Evolutionary conservation across 352 stramenopile genomes (phyloP).

Genomic region (Phytophthora constricta): DNA sequence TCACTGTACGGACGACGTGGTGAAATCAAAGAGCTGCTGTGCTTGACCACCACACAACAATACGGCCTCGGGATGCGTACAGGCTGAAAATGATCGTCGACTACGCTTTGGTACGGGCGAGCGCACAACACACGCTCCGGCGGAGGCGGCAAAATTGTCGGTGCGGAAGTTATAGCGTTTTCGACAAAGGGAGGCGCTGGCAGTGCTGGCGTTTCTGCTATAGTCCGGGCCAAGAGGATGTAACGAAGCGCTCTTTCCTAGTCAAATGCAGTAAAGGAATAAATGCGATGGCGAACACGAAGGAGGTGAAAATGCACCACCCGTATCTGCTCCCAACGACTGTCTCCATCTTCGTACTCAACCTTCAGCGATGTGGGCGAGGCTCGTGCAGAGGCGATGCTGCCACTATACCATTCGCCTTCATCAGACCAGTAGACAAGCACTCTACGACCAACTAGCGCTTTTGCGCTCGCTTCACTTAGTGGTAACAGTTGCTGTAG

Average conservation of each 20-base stretch:
- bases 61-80: slow-evolving; percentile 46
- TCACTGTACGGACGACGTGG: slow-evolving; percentile 32
- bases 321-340: slow-evolving; percentile 50
- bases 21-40: slow-evolving; percentile 46
- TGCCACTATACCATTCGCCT: slow-evolving; percentile 49
- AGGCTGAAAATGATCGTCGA: slow-evolving; percentile 53
- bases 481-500: slow-evolving; percentile 40
- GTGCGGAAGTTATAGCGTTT: neutral
- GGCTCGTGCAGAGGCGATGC: slow-evolving; percentile 19
- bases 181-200: neutral
- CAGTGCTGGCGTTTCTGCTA: neutral
- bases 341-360: slow-evolving; percentile 59
- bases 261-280: neutral
- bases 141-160: slow-evolving; percentile 5
- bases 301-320: too few relatives aligned
- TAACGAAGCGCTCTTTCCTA: slow-evolving; percentile 44
- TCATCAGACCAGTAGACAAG: slow-evolving; percentile 54
- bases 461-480: neutral
- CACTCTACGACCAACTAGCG: slow-evolving; percentile 23
- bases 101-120: slow-evolving; percentile 37
- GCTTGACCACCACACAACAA: slow-evolving; percentile 23
- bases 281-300: neutral
- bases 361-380: slow-evolving; percentile 34
- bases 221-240: slow-evolving; percentile 34
- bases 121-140: slow-evolving; percentile 38